These are phyloP conservation scores for Acidiella bohemica DNA, from an alignment of 495 filamentous ascomycete species.

Conservation along the genomic window DNA sequence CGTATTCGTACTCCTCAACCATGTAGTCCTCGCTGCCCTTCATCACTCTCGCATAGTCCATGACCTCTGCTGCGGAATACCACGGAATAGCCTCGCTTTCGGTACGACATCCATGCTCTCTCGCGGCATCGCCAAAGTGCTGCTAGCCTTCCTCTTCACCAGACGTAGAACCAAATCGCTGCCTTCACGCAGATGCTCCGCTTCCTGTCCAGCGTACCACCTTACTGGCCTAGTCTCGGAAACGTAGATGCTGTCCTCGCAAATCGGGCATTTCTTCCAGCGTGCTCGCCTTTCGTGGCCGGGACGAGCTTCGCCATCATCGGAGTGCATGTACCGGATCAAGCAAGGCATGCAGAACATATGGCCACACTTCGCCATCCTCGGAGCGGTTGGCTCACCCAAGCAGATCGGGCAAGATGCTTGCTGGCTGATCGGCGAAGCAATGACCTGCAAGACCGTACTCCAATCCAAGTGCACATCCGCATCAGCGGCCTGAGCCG, in stretches of 20 bases:
- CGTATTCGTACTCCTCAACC: conserved; percentile 58
- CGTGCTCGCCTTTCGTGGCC: conserved; percentile 56
- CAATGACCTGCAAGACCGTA: conserved; percentile 79
- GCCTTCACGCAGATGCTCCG: conserved; percentile 61
- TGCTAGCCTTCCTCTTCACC: conserved; percentile 62
- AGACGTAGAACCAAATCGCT: conserved; percentile 79
- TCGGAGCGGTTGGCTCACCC: conserved; percentile 76
- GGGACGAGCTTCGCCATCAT: conserved; percentile 45
- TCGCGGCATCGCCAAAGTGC: conserved; percentile 72
- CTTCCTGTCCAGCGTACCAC: conserved; percentile 85
- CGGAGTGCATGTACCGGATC: conserved; percentile 88
- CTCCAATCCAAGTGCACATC: conserved; percentile 88
- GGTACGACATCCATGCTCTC: conserved; percentile 62
- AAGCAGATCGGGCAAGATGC: conserved; percentile 89
- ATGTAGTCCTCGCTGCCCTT: conserved; percentile 87
- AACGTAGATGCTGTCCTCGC: conserved; percentile 76
- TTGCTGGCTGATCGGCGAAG: conserved; percentile 74
- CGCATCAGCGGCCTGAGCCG: conserved; percentile 66
- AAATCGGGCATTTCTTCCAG: conserved; percentile 95
- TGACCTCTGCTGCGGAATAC: conserved; percentile 84
- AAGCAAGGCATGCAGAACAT: conserved; percentile 93
- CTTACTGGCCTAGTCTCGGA: conserved; percentile 81
- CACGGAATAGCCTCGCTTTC: conserved; percentile 71
- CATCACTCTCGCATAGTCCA: conserved; percentile 93
- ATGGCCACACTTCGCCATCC: conserved; percentile 96